A percentile compares a stretch with the other conserved stretches of the same genome.
phyloP scores from a whole-genome alignment of 73 alveolate species.

The Blepharisma stoltei region DNA sequence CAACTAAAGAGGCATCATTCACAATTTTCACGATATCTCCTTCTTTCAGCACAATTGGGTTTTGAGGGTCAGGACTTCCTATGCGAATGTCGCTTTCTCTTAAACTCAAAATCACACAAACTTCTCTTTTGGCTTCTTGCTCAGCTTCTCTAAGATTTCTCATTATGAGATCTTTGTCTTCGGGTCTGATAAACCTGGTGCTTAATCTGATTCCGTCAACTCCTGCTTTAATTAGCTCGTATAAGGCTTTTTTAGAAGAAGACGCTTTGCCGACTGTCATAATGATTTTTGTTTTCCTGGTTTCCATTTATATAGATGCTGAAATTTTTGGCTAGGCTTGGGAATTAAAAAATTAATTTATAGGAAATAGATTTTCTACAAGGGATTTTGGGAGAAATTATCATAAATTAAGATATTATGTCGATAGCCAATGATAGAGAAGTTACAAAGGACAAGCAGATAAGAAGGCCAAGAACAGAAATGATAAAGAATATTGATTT shows the following conservation, averaged over 20 bases:
- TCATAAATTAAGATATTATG: no score
- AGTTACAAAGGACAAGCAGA: no score
- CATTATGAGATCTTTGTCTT: background rate
- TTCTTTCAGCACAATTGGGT: background rate
- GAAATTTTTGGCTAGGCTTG: no score
- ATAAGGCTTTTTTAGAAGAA: background rate
- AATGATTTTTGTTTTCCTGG: conserved; percentile 22
- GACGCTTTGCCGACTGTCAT: conserved; percentile 19
- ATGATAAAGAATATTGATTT: no score
- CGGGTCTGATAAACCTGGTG: background rate
- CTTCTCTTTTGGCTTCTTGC: background rate
- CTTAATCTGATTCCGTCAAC: conserved; percentile 9
- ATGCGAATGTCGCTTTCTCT: conserved; percentile 21
- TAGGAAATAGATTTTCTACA: no score
- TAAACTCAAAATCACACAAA: conserved; percentile 11
- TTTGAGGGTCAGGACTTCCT: background rate
- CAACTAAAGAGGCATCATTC: background rate
- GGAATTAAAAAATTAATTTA: no score
- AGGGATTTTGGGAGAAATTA: no score
- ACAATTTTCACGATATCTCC: conserved; percentile 8
- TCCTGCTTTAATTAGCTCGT: conserved; percentile 14
- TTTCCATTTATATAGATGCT: background rate
- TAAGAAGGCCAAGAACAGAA: no score
- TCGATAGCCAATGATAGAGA: no score
- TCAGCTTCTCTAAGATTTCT: conserved; percentile 25